These are phyloP conservation scores for Senna tora DNA, from an alignment of 306 rosid genomes.

Conservation along the genomic window DNA sequence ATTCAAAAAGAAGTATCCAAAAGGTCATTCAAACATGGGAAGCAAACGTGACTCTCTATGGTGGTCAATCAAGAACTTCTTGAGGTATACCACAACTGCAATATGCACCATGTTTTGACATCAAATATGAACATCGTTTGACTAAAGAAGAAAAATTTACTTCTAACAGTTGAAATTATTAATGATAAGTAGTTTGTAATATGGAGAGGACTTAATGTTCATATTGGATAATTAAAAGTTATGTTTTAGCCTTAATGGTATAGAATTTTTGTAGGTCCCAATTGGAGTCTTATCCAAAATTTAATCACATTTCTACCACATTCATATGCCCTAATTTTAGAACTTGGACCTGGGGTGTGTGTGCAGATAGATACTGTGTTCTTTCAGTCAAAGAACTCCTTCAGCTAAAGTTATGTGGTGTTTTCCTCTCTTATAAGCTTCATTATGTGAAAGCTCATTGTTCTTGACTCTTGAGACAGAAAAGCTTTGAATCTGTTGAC, in stretches of 20 bases:
- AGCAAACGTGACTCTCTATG: conserved; percentile 50
- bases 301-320: neutral
- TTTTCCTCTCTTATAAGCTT: no score
- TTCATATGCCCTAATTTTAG: neutral
- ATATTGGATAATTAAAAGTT: neutral
- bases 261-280: neutral
- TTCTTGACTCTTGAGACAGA: neutral
- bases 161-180: neutral
- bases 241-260: neutral
- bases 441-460: neutral
- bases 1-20: conserved; percentile 34
- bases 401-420: no score
- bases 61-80: conserved; percentile 60
- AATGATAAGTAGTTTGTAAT: neutral
- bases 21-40: conserved; percentile 45
- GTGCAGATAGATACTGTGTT: neutral
- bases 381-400: neutral
- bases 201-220: neutral
- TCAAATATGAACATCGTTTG: conserved; percentile 17
- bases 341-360: neutral
- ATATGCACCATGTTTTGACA: conserved; percentile 10
- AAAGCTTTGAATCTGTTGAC: conserved; percentile 3
- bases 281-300: neutral
- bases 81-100: conserved; percentile 59
- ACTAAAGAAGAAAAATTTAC: neutral